A percentile compares a stretch with the other conserved stretches of the same genome.
These are phyloP conservation scores for Nemania sp. DNA, from an alignment of 2,329 filamentous ascomycete species.

Conservation along the genomic window DNA sequence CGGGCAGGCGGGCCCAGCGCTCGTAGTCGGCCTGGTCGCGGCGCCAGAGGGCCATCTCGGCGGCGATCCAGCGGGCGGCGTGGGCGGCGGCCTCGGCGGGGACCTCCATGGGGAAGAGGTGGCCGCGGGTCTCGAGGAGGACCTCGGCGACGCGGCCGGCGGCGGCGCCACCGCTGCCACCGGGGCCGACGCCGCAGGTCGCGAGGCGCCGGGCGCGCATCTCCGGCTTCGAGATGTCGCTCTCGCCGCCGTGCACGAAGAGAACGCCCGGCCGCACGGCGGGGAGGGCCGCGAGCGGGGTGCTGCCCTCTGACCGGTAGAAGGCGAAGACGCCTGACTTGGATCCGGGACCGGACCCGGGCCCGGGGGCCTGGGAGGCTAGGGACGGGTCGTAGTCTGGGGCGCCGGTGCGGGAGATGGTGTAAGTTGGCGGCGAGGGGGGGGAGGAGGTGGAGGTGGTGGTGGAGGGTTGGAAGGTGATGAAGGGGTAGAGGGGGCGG, in stretches of 20 bases:
- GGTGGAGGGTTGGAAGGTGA: constrained; percentile 45
- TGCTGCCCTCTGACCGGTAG: constrained; percentile 68
- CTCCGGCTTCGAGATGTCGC: constrained; percentile 57
- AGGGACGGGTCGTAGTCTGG: constrained; percentile 52
- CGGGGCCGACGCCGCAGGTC: constrained; percentile 66
- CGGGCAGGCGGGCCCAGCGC: constrained; percentile 56
- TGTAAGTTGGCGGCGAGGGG: constrained; percentile 49
- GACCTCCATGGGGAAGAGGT: constrained; percentile 83
- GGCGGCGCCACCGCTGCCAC: constrained; percentile 68
- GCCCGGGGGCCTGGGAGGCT: constrained; percentile 40
- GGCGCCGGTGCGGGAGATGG: constrained; percentile 38
- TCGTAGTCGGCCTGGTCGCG: constrained; percentile 60
- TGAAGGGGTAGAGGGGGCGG: constrained; percentile 59
- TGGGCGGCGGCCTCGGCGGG: constrained; percentile 68
- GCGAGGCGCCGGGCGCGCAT: constrained; percentile 63
- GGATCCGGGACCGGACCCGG: constrained; percentile 18
- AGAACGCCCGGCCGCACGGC: constrained; percentile 67
- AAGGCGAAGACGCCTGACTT: constrained; percentile 59
- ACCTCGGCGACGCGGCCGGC: constrained; percentile 70
- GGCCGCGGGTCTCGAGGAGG: constrained; percentile 68
- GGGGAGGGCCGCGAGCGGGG: constrained; percentile 61
- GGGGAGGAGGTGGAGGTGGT: constrained; percentile 40
- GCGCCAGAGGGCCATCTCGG: constrained; percentile 62
- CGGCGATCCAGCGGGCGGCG: constrained; percentile 59
- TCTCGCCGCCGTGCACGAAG: constrained; percentile 69